phyloP scores from a whole-genome alignment of 441 rosid genomes.

The Gossypium schwendimanii region DNA sequence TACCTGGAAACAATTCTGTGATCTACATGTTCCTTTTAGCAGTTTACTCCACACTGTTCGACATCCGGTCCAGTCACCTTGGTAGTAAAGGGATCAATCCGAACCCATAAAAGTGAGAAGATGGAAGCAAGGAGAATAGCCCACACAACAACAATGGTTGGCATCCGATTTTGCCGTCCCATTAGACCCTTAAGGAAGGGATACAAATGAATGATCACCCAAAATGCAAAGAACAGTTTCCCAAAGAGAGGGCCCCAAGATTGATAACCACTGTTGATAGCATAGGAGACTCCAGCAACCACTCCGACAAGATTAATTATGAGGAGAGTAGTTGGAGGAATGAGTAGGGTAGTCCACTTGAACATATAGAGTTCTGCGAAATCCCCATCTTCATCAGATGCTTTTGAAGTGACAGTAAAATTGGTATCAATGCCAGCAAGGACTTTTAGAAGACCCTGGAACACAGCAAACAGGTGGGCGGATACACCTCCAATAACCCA shows the following conservation, averaged over 20 bases:
- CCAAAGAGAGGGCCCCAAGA: constrained; percentile 96
- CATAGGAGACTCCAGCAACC: constrained; percentile 88
- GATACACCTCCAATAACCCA: constrained; percentile 99
- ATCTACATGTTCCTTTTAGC: constrained; percentile 23
- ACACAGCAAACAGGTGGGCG: constrained; percentile 83
- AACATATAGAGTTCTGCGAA: constrained; percentile 81
- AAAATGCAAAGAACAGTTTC: constrained; percentile 85
- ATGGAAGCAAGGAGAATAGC: constrained; percentile 84
- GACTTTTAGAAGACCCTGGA: constrained; percentile 92
- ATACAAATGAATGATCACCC: constrained; percentile 96
- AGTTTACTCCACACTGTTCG: constrained; percentile 79
- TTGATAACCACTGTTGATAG: constrained; percentile 84
- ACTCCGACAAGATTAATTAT: constrained; percentile 87
- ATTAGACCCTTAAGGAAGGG: constrained; percentile 95
- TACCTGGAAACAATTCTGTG: background rate
- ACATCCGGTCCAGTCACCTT: constrained; percentile 73
- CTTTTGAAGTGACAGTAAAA: constrained; percentile 91
- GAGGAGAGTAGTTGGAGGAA: constrained; percentile 90
- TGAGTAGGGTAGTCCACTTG: constrained; percentile 96
- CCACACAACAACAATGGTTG: constrained; percentile 89
- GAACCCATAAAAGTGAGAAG: constrained; percentile 83
- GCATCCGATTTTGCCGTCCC: constrained; percentile 90
- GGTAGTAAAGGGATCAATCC: constrained; percentile 82
- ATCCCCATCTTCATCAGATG: constrained; percentile 87
- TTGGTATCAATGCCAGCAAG: constrained; percentile 94